Evolutionary conservation across 2,329 filamentous ascomycete species (phyloP).

Genomic region (Emmonsiellopsis sp.): DNA sequence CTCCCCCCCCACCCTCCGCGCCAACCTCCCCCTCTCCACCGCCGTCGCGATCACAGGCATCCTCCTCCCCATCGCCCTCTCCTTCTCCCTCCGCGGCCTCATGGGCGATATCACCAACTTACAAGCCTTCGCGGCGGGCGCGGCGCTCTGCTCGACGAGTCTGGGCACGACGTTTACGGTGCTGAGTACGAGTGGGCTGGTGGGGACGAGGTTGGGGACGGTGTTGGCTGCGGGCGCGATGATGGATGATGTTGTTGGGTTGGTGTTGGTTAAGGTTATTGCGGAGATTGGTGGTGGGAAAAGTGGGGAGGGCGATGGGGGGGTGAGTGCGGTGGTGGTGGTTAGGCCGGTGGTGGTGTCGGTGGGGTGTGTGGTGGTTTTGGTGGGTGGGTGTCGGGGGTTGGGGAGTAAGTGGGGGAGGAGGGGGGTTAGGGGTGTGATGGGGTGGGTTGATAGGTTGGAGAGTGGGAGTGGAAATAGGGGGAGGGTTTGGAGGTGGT

Average conservation of each 20-base stretch:
- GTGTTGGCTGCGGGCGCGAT: conserved; percentile 66
- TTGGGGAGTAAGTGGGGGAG: conserved; percentile 61
- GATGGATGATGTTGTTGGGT: conserved; percentile 70
- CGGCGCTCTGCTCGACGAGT: conserved; percentile 64
- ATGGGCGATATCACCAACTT: conserved; percentile 41
- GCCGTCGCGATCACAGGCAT: conserved; percentile 60
- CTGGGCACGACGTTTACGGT: conserved; percentile 63
- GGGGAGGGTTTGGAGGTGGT: conserved; percentile 36
- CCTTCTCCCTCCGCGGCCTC: conserved; percentile 50
- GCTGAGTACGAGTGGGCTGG: conserved; percentile 48
- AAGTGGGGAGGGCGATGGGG: conserved; percentile 18
- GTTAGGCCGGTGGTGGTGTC: conserved; percentile 46
- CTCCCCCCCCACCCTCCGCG: conserved; percentile 44
- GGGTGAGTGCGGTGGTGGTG: conserved; percentile 28
- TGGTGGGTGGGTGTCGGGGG: conserved; percentile 56
- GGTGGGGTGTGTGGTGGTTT: conserved; percentile 23
- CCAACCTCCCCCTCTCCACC: conserved; percentile 52
- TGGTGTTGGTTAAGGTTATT: conserved; percentile 71
- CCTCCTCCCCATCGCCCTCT: conserved; percentile 53
- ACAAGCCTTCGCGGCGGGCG: conserved; percentile 64
- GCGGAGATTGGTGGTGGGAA: conserved; percentile 48
- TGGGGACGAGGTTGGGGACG: conserved; percentile 47
- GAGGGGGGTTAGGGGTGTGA: conserved; percentile 10
- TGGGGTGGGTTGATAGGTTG: conserved; percentile 18
- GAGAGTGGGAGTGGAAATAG: conserved; percentile 14